Evolutionary conservation across 371 early-diverging fungal genomes (phyloP).

Genomic region (Zopfochytrium polystomum): DNA sequence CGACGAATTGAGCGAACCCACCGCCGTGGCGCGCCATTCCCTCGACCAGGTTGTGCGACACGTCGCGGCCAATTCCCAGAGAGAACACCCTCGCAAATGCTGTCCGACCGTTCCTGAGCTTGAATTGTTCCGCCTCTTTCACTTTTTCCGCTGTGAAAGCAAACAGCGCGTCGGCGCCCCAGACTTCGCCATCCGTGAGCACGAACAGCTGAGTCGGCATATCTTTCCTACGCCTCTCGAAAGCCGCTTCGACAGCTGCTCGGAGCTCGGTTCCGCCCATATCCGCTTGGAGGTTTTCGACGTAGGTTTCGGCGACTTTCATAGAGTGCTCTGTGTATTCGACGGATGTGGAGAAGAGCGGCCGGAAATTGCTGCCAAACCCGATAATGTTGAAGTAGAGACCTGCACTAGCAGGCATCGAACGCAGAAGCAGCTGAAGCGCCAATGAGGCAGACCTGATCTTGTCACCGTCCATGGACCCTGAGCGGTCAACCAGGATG

Average conservation of each 20-base stretch:
- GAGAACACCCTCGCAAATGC: no score
- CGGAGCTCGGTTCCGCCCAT: no score
- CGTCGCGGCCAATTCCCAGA: conserved; percentile 45
- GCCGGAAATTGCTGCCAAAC: conserved; percentile 35
- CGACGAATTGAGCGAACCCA: conserved; percentile 47
- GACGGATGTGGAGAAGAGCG: conserved; percentile 38
- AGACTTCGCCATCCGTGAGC: no score
- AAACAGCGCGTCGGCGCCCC: conserved; percentile 30
- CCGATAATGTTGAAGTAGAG: conserved; percentile 52
- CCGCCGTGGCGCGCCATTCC: no score
- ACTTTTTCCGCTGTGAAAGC: conserved; percentile 27
- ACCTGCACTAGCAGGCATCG: conserved; percentile 39
- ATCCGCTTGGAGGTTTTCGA: conserved; percentile 35
- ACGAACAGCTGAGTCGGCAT: no score
- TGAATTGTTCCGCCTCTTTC: conserved; percentile 3
- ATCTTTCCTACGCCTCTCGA: conserved; percentile 26
- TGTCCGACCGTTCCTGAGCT: background rate
- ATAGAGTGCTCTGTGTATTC: no score
- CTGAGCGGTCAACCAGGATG: no score
- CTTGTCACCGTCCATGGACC: conserved; percentile 26
- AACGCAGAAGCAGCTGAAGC: no score
- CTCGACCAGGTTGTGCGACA: conserved; percentile 49
- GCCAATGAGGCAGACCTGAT: no score
- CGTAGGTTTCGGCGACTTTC: conserved; percentile 29
- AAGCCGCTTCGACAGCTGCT: no score